Evolutionary conservation across 1,284 basidiomycete species (phyloP).

Genomic region (Golubevia sp.): DNA sequence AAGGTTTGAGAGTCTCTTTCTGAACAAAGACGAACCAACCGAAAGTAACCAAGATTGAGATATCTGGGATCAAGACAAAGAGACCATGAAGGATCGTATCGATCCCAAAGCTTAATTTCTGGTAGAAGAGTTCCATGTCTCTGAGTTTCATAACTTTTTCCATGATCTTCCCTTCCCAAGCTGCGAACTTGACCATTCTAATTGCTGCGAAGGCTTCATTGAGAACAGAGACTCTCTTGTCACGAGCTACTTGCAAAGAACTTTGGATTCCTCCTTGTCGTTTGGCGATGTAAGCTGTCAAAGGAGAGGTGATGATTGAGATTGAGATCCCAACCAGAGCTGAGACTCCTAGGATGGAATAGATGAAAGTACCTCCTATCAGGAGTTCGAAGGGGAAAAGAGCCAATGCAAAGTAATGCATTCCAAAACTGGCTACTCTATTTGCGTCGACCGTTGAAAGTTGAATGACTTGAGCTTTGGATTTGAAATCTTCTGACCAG

Average conservation of each 20-base stretch:
- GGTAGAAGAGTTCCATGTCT: conserved; percentile 15
- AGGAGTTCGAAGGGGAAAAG: conserved; percentile 2
- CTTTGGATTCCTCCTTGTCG: too few relatives aligned
- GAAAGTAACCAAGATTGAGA: conserved; percentile 29
- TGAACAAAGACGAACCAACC: conserved; percentile 28
- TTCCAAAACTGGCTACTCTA: background rate
- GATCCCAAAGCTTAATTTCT: conserved; percentile 1
- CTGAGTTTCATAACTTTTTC: conserved; percentile 18
- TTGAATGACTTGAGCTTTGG: conserved; percentile 11
- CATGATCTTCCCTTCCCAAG: conserved; percentile 28
- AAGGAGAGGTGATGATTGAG: conserved; percentile 20
- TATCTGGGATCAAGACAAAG: conserved; percentile 21
- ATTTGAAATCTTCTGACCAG: conserved; percentile 3
- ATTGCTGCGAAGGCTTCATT: conserved; percentile 30
- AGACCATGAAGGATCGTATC: background rate
- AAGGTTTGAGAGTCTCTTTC: conserved; percentile 21
- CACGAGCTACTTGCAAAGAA: conserved; percentile 17
- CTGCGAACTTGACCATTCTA: conserved; percentile 40
- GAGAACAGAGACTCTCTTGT: conserved; percentile 20
- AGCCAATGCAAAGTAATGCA: too few relatives aligned
- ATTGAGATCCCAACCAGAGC: conserved; percentile 26
- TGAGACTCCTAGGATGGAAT: conserved; percentile 33
- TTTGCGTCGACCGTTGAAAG: conserved; percentile 4
- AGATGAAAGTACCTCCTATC: conserved; percentile 25
- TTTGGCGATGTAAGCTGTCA: conserved; percentile 12